Evolutionary conservation across 805 yeast species (phyloP).

Genomic region (Wickerhamomyces chaumierensis): DNA sequence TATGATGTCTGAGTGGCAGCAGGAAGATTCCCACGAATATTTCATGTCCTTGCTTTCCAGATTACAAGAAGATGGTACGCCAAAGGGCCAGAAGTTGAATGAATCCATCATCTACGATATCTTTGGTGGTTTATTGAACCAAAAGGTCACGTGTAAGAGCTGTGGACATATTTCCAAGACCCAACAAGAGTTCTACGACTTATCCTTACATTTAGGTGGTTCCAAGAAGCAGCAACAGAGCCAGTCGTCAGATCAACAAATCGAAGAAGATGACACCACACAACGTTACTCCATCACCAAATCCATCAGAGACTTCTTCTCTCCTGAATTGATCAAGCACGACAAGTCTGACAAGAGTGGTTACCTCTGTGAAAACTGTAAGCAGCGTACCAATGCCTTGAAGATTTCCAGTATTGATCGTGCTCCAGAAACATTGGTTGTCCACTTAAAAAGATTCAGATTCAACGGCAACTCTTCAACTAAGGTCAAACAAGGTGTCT

Average conservation of each 20-base stretch:
- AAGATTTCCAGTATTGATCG: slow-evolving; percentile 64
- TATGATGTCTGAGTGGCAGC: slow-evolving; percentile 96
- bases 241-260: not conserved
- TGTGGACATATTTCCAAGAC: slow-evolving; percentile 83
- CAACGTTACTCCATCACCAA: slow-evolving; percentile 56
- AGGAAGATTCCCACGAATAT: slow-evolving; percentile 96
- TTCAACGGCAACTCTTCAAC: slow-evolving; percentile 71
- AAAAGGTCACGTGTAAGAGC: slow-evolving; percentile 69
- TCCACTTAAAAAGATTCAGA: slow-evolving; percentile 86
- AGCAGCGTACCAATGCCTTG: slow-evolving; percentile 61
- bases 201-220: slow-evolving; percentile 58
- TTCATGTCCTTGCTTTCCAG: slow-evolving; percentile 85
- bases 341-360: slow-evolving; percentile 64
- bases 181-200: slow-evolving; percentile 86
- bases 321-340: slow-evolving; percentile 63
- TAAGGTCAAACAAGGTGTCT: slow-evolving; percentile 79
- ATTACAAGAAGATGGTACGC: slow-evolving; percentile 86
- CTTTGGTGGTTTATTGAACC: slow-evolving; percentile 84
- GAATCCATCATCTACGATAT: slow-evolving; percentile 81
- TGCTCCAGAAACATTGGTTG: slow-evolving; percentile 79
- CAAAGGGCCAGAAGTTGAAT: slow-evolving; percentile 76
- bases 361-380: slow-evolving; percentile 82
- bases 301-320: slow-evolving; percentile 72
- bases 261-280: slow-evolving; percentile 9
- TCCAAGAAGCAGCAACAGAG: slow-evolving; percentile 9